Evolutionary conservation across 805 yeast species (phyloP).

Genomic region (Komagataella mondaviorum): DNA sequence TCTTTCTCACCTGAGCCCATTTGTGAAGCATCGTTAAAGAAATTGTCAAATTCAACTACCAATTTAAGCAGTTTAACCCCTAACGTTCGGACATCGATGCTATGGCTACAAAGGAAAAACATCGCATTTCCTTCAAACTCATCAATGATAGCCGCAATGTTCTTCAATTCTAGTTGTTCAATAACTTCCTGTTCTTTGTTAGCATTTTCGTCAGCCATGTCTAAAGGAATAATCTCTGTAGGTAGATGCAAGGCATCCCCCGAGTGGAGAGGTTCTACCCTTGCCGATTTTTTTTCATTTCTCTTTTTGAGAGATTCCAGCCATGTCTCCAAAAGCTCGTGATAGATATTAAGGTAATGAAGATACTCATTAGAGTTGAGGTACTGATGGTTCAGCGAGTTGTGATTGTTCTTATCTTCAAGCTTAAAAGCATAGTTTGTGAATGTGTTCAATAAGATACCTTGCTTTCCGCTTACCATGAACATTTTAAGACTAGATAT

Average conservation of each 20-base stretch:
- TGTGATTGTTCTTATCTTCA: constrained; percentile 49
- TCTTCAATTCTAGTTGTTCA: constrained; percentile 65
- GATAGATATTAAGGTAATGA: constrained; percentile 51
- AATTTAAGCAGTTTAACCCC: constrained; percentile 67
- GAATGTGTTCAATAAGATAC: constrained; percentile 56
- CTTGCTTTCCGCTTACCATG: constrained; percentile 58
- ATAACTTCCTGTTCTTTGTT: constrained; percentile 7
- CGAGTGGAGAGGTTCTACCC: background rate
- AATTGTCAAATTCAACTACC: constrained; percentile 81
- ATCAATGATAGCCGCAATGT: constrained; percentile 74
- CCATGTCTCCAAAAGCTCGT: constrained; percentile 78
- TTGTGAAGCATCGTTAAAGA: constrained; percentile 22
- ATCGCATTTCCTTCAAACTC: constrained; percentile 94
- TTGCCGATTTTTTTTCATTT: constrained; percentile 17
- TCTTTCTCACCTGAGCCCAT: background rate
- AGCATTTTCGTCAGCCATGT: constrained; percentile 6
- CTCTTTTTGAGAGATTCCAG: constrained; percentile 36
- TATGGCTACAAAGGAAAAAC: constrained; percentile 84
- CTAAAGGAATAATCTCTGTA: background rate
- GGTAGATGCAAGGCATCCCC: background rate
- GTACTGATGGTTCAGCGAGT: constrained; percentile 40
- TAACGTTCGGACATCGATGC: constrained; percentile 54
- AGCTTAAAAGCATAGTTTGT: constrained; percentile 69
- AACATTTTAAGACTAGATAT: constrained; percentile 48
- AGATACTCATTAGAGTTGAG: constrained; percentile 50